Evolutionary conservation across 371 early-diverging fungal genomes (phyloP).

Genomic region (Mortierella sp.): DNA sequence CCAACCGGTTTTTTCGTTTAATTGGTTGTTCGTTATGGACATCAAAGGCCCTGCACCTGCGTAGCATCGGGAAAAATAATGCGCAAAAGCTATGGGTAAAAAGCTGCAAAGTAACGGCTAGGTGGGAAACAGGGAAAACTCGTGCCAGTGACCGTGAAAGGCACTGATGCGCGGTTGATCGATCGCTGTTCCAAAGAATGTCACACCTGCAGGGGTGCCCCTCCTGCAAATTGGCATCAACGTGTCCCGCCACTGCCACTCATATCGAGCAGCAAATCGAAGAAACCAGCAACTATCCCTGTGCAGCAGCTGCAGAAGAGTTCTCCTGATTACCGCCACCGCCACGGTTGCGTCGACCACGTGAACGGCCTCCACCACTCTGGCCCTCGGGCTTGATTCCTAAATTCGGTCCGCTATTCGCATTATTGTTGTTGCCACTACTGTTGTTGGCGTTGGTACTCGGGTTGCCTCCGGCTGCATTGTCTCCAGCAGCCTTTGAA

Average conservation of each 20-base stretch:
- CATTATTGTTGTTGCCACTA: background rate
- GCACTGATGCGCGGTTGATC: too few species aligned
- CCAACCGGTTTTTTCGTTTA: background rate
- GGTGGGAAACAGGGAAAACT: too few species aligned
- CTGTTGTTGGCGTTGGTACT: background rate
- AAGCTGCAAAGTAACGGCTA: too few species aligned
- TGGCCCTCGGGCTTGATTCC: slow-evolving; percentile 14
- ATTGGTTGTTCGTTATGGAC: background rate
- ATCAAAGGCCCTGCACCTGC: too few species aligned
- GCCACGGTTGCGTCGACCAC: slow-evolving; percentile 42
- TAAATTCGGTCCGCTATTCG: background rate
- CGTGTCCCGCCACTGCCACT: background rate
- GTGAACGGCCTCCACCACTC: slow-evolving; percentile 28
- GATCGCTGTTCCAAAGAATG: too few species aligned
- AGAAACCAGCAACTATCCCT: slow-evolving; percentile 19
- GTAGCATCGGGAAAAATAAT: background rate
- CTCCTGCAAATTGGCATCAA: too few species aligned
- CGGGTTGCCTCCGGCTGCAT: background rate
- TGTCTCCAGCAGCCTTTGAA: background rate
- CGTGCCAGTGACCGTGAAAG: too few species aligned
- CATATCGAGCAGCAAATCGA: background rate
- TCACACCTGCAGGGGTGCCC: too few species aligned
- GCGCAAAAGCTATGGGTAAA: background rate
- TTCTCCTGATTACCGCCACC: slow-evolving; percentile 32
- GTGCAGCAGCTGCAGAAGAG: slow-evolving; percentile 15